These are phyloP conservation scores for Dactylella cylindrospora DNA, from an alignment of 2,329 filamentous ascomycete species.

Conservation along the genomic window DNA sequence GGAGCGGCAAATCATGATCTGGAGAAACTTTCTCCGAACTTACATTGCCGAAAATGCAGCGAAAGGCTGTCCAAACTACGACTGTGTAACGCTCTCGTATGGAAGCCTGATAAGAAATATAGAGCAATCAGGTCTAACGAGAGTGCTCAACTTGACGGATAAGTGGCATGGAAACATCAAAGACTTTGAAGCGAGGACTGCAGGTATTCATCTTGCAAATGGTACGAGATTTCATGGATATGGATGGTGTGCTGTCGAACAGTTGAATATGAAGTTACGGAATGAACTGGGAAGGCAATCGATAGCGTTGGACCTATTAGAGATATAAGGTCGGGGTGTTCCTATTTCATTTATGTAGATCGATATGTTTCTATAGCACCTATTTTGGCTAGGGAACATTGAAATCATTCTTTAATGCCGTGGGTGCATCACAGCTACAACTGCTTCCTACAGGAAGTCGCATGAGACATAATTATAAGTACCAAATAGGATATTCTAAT, in stretches of 20 bases:
- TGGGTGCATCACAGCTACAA: too few relatives aligned
- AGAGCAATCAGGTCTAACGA: slow-evolving; percentile 31
- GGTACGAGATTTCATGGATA: slow-evolving; percentile 40
- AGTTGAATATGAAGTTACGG: slow-evolving; percentile 27
- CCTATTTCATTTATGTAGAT: not conserved
- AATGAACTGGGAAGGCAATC: slow-evolving; percentile 13
- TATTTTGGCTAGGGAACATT: not conserved
- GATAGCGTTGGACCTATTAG: too few relatives aligned
- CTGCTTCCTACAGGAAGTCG: too few relatives aligned
- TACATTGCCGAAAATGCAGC: slow-evolving; percentile 25
- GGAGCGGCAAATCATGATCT: slow-evolving; percentile 23
- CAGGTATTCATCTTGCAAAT: slow-evolving; percentile 18
- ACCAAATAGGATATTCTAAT: too few relatives aligned
- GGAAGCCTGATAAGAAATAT: slow-evolving; percentile 32
- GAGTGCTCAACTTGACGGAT: slow-evolving; percentile 18
- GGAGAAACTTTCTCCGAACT: slow-evolving; percentile 24
- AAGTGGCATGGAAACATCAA: slow-evolving; percentile 38
- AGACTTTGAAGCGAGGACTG: slow-evolving; percentile 33
- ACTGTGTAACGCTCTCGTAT: slow-evolving; percentile 37
- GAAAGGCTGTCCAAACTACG: slow-evolving; percentile 35
- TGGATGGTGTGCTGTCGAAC: slow-evolving; percentile 40
- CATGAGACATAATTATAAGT: too few relatives aligned
- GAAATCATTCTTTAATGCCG: too few relatives aligned
- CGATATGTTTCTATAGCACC: not conserved
- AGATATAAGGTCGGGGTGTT: too few relatives aligned